Conservation (phyloP, 257 asterid genomes). For the Solanum corneliomulleri region DNA sequence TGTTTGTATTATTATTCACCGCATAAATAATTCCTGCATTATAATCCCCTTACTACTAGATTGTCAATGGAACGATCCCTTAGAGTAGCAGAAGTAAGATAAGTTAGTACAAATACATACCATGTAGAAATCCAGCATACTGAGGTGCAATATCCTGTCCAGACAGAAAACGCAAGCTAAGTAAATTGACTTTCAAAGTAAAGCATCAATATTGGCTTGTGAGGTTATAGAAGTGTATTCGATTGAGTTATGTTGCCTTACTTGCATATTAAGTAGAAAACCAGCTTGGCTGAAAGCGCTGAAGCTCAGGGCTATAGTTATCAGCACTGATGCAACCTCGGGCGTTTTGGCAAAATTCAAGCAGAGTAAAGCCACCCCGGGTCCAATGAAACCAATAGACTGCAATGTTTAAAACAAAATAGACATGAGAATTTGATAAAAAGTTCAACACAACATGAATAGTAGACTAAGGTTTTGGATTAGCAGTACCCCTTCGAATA, state of each 20-base stretch:
- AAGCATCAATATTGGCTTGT: background rate
- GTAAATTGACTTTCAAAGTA: background rate
- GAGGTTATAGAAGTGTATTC: background rate
- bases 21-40: background rate
- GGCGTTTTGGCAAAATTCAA: conserved; percentile 76
- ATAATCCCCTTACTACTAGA: background rate
- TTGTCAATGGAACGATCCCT: background rate
- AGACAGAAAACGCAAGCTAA: conserved; percentile 1
- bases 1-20: background rate
- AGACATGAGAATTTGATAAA: background rate
- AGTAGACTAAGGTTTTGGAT: background rate
- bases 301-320: conserved; percentile 69
- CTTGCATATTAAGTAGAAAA: conserved; percentile 88
- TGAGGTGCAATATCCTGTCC: conserved; percentile 90
- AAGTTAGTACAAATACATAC: conserved; percentile 14
- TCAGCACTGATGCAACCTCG: conserved; percentile 36
- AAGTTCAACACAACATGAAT: background rate
- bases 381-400: conserved; percentile 91
- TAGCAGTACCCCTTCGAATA: background rate
- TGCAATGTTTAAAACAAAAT: conserved; percentile 10
- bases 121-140: conserved; percentile 81
- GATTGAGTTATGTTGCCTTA: conserved; percentile 17
- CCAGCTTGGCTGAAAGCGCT: conserved; percentile 97
- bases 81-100: background rate
- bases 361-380: conserved; percentile 73